Percentiles rank a stretch among this genome's conserved stretches.
These are phyloP conservation scores for Colletotrichum liriopes DNA, from an alignment of 2,329 filamentous ascomycete species.

Conservation along the genomic window DNA sequence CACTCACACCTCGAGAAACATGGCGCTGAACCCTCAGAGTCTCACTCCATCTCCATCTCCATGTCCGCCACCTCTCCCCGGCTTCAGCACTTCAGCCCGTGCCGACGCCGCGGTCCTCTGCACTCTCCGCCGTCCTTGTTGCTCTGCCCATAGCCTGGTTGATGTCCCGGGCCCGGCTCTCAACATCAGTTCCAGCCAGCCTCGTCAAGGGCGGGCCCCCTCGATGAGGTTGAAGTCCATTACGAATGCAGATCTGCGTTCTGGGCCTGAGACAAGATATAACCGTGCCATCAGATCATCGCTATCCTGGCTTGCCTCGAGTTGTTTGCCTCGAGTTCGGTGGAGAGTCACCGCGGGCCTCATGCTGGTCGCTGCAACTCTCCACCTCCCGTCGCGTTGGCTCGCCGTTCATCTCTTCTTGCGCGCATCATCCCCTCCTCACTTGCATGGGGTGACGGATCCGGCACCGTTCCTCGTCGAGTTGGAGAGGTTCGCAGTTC, in stretches of 20 bases:
- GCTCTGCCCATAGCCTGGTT: background rate
- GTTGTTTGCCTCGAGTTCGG: background rate
- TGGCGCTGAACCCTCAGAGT: conserved; percentile 33
- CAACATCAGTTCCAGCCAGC: conserved; percentile 19
- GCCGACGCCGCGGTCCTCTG: background rate
- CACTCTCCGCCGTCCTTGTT: background rate
- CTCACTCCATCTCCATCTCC: conserved; percentile 21
- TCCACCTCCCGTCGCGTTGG: background rate
- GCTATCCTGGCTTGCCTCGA: background rate
- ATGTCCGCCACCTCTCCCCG: conserved; percentile 11
- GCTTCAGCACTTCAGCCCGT: conserved; percentile 23
- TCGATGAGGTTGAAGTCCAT: background rate
- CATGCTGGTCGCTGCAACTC: background rate
- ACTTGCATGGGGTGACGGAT: conserved; percentile 19
- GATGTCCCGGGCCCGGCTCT: background rate
- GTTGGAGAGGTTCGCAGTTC: background rate
- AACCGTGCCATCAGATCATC: background rate
- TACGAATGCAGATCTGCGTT: conserved; percentile 14
- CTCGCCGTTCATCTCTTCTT: conserved; percentile 1
- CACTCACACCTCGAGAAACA: conserved; percentile 22
- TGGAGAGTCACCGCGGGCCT: background rate
- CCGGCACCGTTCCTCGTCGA: conserved; percentile 20
- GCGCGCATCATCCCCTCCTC: conserved; percentile 3
- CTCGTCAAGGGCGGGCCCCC: conserved; percentile 12
- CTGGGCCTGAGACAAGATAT: conserved; percentile 24